phyloP scores from a whole-genome alignment of 345 rosid genomes.

The Citrus sinensis region DNA sequence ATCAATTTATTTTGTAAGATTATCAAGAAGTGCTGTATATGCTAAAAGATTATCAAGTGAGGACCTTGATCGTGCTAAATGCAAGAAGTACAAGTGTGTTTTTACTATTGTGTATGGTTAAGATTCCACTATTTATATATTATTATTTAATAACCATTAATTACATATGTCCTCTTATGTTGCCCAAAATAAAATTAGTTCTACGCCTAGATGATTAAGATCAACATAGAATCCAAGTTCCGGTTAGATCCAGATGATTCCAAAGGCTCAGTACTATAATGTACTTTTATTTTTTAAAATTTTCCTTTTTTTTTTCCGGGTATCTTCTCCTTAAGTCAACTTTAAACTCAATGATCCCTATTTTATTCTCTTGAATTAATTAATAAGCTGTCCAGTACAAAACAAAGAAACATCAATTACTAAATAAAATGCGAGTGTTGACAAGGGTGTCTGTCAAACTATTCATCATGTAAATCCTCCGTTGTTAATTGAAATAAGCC shows the following conservation, averaged over 20 bases:
- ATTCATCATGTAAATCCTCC: not conserved
- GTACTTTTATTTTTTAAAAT: not conserved
- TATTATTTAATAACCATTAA: too few species aligned
- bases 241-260: too few species aligned
- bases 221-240: too few species aligned
- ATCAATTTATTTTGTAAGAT: not conserved
- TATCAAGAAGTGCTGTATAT: not conserved
- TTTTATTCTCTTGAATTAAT: not conserved
- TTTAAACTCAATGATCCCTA: slow-evolving; percentile 3
- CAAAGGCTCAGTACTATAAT: not conserved
- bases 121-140: too few species aligned
- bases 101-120: too few species aligned
- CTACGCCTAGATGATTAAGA: too few species aligned
- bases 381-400: not conserved
- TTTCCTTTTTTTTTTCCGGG: not conserved
- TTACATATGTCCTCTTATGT: too few species aligned
- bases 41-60: too few species aligned
- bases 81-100: too few species aligned
- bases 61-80: too few species aligned
- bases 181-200: too few species aligned
- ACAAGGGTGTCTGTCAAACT: not conserved
- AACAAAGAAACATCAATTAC: not conserved
- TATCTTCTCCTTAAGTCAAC: slow-evolving; percentile 19
- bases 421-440: not conserved
- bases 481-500: not conserved